Evolutionary conservation across 305 asterid species (phyloP), one percentile per base, ranked within the genome.

Genomic region (Euphrasia arctica): DNA sequence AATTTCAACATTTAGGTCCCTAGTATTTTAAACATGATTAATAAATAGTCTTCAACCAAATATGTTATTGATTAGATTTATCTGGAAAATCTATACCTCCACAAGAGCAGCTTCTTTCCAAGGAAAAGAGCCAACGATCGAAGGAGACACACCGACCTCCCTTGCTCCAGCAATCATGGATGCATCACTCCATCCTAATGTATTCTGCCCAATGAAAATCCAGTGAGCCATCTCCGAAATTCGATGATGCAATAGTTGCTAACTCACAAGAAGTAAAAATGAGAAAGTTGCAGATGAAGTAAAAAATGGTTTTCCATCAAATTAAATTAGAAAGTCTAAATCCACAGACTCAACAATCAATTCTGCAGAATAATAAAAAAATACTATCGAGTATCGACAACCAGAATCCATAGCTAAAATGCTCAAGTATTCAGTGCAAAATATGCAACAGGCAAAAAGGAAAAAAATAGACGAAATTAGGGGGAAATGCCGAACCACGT

Each of bases 131-230:
- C 95, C 89, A 42, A 81, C 81, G 29, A 88, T 75, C 12, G 93
- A 81, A 43, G 93, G 95, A 36, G 95, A 83, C 10, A 88, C 72
- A n/a, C 86, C 90, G 49, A 63, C 78, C 62, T 81, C 93, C 83
- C 84, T 77, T 25, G 93, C 93, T 74, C 93, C 90, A 8, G 88
- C 82, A 62, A 85, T 71, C 93, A 85, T 79, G 13, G 95, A 90
- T 3, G 78, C 79, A 64, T 85, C 92, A 54, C 77, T 81, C 95
- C 95, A 88, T 66, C 95, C 93, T 64, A 81, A 66, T 69, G 71
- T 78, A 68, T 62, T 64, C 93, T 88, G 84, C 72, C 63, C 22
- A 65, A 58, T 41, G 10, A 18, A 70, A 71, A 66, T 1, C 42
- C 5, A n/a, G 14, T 45, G 52, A 60, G 4, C 5, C 36, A 43